Evolutionary conservation across 306 rosid genomes (phyloP).

Genomic region (Trifolium fragiferum): DNA sequence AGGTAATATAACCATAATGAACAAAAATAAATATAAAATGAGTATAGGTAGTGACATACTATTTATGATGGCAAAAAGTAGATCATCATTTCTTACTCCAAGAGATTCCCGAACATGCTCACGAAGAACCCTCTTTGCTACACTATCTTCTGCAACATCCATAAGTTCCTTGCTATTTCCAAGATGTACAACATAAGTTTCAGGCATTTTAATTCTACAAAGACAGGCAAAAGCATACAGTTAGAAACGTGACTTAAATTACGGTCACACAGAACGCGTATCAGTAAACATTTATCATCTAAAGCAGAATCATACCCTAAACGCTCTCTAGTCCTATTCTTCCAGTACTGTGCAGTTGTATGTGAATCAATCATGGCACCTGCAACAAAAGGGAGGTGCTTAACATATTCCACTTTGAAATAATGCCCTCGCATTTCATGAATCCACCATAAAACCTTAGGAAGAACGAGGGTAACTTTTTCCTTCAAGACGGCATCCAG

Average conservation of each 20-base stretch:
- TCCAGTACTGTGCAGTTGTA: constrained; percentile 89
- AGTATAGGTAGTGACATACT: constrained; percentile 56
- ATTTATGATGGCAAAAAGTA: constrained; percentile 90
- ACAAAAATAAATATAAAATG: constrained; percentile 30
- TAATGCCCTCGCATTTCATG: constrained; percentile 99
- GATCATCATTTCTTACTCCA: constrained; percentile 90
- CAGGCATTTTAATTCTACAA: constrained; percentile 84
- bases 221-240: constrained; percentile 1
- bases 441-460: constrained; percentile 99
- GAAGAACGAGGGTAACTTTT: constrained; percentile 74
- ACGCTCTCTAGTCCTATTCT: constrained; percentile 79
- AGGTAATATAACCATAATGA: not conserved
- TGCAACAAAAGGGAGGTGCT: constrained; percentile 98
- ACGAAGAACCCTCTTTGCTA: constrained; percentile 86
- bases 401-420: constrained; percentile 94
- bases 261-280: not conserved
- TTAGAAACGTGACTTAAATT: constrained; percentile 11
- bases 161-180: constrained; percentile 98
- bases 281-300: not conserved
- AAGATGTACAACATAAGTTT: constrained; percentile 90
- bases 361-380: constrained; percentile 99
- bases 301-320: constrained; percentile 58
- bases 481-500: constrained; percentile 85
- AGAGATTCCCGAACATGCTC: constrained; percentile 90
- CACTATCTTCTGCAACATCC: constrained; percentile 91